Evolutionary conservation across 2,329 filamentous ascomycete genomes (phyloP).

Genomic region (Epicoccum nigrum): DNA sequence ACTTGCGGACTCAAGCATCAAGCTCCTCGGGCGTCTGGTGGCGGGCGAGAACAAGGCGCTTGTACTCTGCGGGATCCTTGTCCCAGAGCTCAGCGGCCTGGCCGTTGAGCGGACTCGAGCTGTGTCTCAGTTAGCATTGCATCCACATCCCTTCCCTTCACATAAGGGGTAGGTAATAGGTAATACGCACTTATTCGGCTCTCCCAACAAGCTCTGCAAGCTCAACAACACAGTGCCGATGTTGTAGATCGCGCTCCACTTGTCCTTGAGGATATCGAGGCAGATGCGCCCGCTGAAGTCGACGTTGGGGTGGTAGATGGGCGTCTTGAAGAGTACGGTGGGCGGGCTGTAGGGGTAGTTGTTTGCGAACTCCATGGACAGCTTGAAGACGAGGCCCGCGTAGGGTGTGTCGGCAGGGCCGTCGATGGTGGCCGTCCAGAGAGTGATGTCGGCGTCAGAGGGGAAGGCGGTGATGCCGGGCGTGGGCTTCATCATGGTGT

Average conservation of each 20-base stretch:
- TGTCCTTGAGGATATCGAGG: constrained; percentile 97
- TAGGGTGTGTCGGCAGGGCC: constrained; percentile 93
- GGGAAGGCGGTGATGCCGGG: constrained; percentile 96
- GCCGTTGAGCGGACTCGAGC: constrained; percentile 91
- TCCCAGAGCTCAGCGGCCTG: constrained; percentile 98
- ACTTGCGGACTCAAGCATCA: constrained; percentile 26
- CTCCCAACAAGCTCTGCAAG: constrained; percentile 90
- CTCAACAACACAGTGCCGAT: constrained; percentile 92
- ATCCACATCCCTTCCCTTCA: not conserved
- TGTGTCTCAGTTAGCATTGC: constrained; percentile 47
- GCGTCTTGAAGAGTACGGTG: constrained; percentile 94
- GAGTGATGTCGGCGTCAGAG: constrained; percentile 80
- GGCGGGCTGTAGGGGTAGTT: constrained; percentile 95
- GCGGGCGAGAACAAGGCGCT: constrained; percentile 70
- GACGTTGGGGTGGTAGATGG: constrained; percentile 98
- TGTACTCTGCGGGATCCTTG: constrained; percentile 83
- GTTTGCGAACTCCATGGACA: constrained; percentile 85
- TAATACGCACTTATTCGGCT: constrained; percentile 89
- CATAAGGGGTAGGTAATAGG: not conserved
- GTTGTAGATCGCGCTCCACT: constrained; percentile 98
- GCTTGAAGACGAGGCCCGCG: constrained; percentile 84
- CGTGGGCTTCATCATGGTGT: constrained; percentile 93
- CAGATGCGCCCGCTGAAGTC: constrained; percentile 98
- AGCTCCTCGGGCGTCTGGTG: constrained; percentile 60
- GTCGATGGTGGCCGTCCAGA: constrained; percentile 92